Percentiles rank a stretch among this genome's conserved stretches.
Evolutionary conservation across 495 filamentous ascomycete species (phyloP).

Genomic region (Haplographium delicatum): DNA sequence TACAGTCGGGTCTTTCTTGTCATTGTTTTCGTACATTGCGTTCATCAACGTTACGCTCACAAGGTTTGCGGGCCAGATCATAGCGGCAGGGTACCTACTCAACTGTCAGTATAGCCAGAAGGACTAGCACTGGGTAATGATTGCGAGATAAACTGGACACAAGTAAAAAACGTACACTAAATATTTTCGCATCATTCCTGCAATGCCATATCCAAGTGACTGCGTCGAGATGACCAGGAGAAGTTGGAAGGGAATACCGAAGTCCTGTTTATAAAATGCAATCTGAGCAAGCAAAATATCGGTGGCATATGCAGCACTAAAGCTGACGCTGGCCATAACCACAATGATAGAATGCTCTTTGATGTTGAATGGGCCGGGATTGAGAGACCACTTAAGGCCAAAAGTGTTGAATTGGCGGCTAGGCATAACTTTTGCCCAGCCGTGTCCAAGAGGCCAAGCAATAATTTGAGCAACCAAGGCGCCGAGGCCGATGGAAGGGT

Average conservation of each 20-base stretch:
- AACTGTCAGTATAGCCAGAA: slow-evolving; percentile 16
- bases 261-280: slow-evolving; percentile 33
- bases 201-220: slow-evolving; percentile 67
- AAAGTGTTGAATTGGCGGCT: slow-evolving; percentile 46
- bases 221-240: slow-evolving; percentile 66
- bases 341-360: slow-evolving; percentile 77
- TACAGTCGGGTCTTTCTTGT: slow-evolving; percentile 46
- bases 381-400: slow-evolving; percentile 51
- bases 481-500: slow-evolving; percentile 60
- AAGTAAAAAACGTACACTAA: slow-evolving; percentile 48
- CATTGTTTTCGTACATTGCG: slow-evolving; percentile 62
- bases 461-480: slow-evolving; percentile 65
- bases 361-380: slow-evolving; percentile 73
- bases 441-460: slow-evolving; percentile 64
- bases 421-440: slow-evolving; percentile 45
- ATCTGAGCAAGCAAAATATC: slow-evolving; percentile 41
- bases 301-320: slow-evolving; percentile 42
- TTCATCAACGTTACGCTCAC: slow-evolving; percentile 62
- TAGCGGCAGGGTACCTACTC: slow-evolving; percentile 49
- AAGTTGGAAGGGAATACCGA: slow-evolving; percentile 59
- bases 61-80: slow-evolving; percentile 71
- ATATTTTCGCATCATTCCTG: slow-evolving; percentile 61
- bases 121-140: slow-evolving; percentile 4
- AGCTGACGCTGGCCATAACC: slow-evolving; percentile 61
- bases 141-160: too few species aligned